Evolutionary conservation across 2,329 filamentous ascomycete species (phyloP).

Genomic region (Cercospora sp.): DNA sequence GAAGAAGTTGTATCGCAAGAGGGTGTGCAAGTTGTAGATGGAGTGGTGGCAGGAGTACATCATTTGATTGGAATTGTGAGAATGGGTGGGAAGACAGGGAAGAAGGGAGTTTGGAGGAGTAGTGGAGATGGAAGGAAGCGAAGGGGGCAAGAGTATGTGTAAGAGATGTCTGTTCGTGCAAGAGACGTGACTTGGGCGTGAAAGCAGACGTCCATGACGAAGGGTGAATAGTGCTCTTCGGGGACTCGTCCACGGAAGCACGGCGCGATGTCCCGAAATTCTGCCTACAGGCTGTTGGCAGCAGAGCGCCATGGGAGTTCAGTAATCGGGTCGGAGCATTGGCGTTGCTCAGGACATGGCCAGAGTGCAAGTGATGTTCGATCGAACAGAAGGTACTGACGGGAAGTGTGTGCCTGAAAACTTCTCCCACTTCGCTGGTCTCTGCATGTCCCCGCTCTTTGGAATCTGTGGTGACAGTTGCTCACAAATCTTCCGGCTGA

Average conservation of each 20-base stretch:
- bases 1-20: slow-evolving; percentile 49
- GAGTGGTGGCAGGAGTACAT: slow-evolving; percentile 52
- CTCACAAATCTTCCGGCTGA: neutral
- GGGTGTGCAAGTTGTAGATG: slow-evolving; percentile 53
- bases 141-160: slow-evolving; percentile 47
- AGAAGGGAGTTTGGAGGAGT: slow-evolving; percentile 47
- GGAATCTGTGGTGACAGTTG: neutral
- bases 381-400: neutral
- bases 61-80: slow-evolving; percentile 49
- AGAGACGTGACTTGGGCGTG: neutral
- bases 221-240: too few species aligned
- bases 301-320: neutral
- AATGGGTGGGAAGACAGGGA: slow-evolving; percentile 49
- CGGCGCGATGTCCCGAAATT: neutral
- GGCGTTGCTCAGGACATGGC: neutral
- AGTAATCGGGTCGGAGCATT: neutral
- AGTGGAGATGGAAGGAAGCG: slow-evolving; percentile 41
- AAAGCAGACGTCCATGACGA: too few species aligned
- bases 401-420: neutral
- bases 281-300: neutral
- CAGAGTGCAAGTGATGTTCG: neutral
- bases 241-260: neutral
- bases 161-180: neutral
- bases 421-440: neutral
- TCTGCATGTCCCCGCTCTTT: neutral